Conservation (phyloP, 768 basidiomycete genomes). For the Daedaleopsis nitida region DNA sequence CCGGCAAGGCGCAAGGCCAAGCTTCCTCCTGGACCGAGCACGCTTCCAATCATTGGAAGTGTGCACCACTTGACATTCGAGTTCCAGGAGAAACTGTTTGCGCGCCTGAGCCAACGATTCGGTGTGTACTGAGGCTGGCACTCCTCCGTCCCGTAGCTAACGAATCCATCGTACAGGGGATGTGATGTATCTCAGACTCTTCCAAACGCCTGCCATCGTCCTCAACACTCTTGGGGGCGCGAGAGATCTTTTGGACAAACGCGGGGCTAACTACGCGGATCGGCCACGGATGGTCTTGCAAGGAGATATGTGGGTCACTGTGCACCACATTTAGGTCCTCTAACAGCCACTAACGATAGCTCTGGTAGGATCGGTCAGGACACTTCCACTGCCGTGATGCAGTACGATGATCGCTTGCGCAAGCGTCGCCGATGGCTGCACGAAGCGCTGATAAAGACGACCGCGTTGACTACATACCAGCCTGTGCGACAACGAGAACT, state of each 20-base stretch:
- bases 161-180: slow-evolving; percentile 15
- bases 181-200: slow-evolving; percentile 19
- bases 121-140: slow-evolving; percentile 7
- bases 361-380: slow-evolving; percentile 22
- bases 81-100: slow-evolving; percentile 11
- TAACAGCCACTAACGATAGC: background rate
- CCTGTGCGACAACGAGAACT: slow-evolving; percentile 19
- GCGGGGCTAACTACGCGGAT: slow-evolving; percentile 29
- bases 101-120: slow-evolving; percentile 13
- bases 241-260: slow-evolving; percentile 31
- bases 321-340: background rate
- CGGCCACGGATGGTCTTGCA: slow-evolving; percentile 26
- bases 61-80: slow-evolving; percentile 20
- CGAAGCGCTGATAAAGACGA: slow-evolving; percentile 9
- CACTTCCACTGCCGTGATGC: slow-evolving; percentile 8
- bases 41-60: slow-evolving; percentile 21
- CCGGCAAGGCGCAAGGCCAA: no score
- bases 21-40: slow-evolving; percentile 23
- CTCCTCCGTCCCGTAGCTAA: background rate
- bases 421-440: slow-evolving; percentile 24
- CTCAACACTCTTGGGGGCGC: slow-evolving; percentile 30
- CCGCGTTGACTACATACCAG: slow-evolving; percentile 7
- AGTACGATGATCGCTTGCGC: slow-evolving; percentile 18
- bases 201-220: slow-evolving; percentile 26
- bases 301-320: slow-evolving; percentile 19